A percentile compares a stretch with the other conserved stretches of the same genome.
phyloP scores from a whole-genome alignment of 2,329 filamentous ascomycete species.

The Ophiostoma australiae region DNA sequence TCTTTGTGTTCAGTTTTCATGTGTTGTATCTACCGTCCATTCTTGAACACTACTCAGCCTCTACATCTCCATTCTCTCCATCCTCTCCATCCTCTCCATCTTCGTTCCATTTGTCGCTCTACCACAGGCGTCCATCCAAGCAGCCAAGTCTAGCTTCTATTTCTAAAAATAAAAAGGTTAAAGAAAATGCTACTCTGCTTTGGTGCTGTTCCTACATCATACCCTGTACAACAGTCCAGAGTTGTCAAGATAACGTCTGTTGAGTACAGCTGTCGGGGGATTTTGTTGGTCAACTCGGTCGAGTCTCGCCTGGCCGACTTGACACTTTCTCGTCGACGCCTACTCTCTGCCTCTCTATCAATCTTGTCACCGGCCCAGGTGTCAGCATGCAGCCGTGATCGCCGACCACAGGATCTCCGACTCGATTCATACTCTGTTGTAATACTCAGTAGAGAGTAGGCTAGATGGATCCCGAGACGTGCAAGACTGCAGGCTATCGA shows the following conservation, averaged over 20 bases:
- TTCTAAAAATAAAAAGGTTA: slow-evolving; percentile 13
- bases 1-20: neutral
- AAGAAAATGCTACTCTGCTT: neutral
- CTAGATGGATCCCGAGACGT: too few species aligned
- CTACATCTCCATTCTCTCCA: neutral
- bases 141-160: neutral
- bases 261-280: too few species aligned
- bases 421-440: too few species aligned
- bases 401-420: neutral
- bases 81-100: neutral
- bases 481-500: neutral
- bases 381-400: neutral
- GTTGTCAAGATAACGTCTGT: too few species aligned
- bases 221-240: too few species aligned
- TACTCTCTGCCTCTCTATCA: too few species aligned
- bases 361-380: too few species aligned
- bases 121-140: neutral
- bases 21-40: neutral
- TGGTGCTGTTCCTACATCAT: neutral
- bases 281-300: too few species aligned
- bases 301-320: too few species aligned
- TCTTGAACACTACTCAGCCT: neutral
- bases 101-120: neutral
- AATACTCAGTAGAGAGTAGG: neutral
- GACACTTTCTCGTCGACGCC: too few species aligned